These are phyloP conservation scores for Fraxinus excelsior DNA, from an alignment of 257 asterid species.

Conservation along the genomic window DNA sequence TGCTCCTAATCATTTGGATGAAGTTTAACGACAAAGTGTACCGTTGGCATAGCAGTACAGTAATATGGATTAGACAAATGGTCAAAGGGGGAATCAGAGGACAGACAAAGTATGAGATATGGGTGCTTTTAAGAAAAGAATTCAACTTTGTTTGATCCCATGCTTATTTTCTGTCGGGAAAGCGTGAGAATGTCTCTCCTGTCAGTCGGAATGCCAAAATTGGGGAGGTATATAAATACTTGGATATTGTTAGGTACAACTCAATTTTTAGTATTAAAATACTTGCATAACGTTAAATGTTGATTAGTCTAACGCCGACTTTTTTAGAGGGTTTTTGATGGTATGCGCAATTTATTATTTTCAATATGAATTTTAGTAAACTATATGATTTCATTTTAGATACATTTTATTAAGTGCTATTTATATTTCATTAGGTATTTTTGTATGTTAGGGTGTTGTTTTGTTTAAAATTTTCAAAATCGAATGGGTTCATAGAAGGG, in stretches of 20 bases:
- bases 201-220: background rate
- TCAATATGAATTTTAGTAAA: too few relatives aligned
- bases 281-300: background rate
- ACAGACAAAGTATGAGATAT: background rate
- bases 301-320: too few relatives aligned
- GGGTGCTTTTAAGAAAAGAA: too few relatives aligned
- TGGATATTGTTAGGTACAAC: background rate
- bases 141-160: constrained; percentile 28
- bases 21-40: background rate
- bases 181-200: constrained; percentile 41
- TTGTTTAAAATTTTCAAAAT: too few relatives aligned
- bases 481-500: too few relatives aligned
- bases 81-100: background rate
- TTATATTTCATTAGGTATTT: too few relatives aligned
- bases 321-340: background rate
- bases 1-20: background rate
- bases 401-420: background rate
- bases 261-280: background rate
- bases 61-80: background rate
- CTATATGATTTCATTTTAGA: too few relatives aligned
- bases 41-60: background rate
- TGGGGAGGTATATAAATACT: background rate
- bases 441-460: too few relatives aligned
- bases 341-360: background rate
- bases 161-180: constrained; percentile 29